Conservation (phyloP, 2,329 filamentous ascomycete species). For the Chaetothyriales sp. region DNA sequence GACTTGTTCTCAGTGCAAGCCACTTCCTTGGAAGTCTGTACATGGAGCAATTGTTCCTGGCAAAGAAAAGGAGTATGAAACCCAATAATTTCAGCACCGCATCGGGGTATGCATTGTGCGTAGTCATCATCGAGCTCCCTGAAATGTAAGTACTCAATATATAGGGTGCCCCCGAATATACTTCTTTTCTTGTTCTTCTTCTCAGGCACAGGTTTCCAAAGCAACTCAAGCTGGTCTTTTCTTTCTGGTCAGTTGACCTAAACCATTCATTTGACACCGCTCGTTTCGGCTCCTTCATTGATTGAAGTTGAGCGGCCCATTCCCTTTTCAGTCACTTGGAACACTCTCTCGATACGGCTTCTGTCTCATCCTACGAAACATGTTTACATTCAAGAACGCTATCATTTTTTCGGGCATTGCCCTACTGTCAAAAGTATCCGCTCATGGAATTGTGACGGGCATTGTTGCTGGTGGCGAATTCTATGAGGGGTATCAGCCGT, state of each 20-base stretch:
- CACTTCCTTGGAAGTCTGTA: background rate
- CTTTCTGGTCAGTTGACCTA: background rate
- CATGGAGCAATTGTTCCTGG: background rate
- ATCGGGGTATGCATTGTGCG: background rate
- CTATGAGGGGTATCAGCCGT: slow-evolving; percentile 25
- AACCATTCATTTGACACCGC: background rate
- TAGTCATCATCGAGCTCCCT: background rate
- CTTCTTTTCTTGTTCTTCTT: background rate
- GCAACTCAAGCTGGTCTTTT: background rate
- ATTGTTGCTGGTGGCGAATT: slow-evolving; percentile 25
- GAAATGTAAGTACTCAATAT: background rate
- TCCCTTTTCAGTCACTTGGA: background rate
- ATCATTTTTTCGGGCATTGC: background rate
- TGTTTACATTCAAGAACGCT: background rate
- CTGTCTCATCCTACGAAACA: background rate
- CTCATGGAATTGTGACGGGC: slow-evolving; percentile 25
- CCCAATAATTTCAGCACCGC: background rate
- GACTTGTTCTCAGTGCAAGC: background rate
- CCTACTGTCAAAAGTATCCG: slow-evolving; percentile 10
- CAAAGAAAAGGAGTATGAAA: background rate
- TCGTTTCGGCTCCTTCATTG: background rate
- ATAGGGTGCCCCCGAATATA: background rate
- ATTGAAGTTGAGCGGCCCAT: background rate
- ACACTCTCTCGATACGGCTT: background rate
- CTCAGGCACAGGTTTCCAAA: background rate